These are phyloP conservation scores for Gloeopeniophorella convolvens DNA, from an alignment of 768 basidiomycete species.

Conservation along the genomic window DNA sequence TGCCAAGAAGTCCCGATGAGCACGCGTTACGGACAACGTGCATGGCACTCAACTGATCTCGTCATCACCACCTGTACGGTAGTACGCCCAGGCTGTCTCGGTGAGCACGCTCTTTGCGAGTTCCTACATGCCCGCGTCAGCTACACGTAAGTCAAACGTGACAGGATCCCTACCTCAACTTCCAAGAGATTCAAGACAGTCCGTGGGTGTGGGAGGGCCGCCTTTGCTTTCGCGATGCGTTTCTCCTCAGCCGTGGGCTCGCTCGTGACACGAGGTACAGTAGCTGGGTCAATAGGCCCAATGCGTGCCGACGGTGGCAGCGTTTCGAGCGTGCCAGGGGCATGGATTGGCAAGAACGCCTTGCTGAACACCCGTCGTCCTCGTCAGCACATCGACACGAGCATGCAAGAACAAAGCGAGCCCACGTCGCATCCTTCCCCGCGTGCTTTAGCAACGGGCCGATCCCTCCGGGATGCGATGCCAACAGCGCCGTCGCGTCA, in stretches of 20 bases:
- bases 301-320: constrained; percentile 25
- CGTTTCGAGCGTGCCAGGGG: constrained; percentile 18
- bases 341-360: constrained; percentile 20
- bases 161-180: constrained; percentile 23
- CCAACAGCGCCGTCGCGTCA: constrained; percentile 16
- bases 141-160: background rate
- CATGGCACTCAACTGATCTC: constrained; percentile 20
- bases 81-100: constrained; percentile 28
- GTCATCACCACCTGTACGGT: constrained; percentile 26
- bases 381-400: constrained; percentile 4
- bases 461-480: constrained; percentile 52
- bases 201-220: constrained; percentile 22
- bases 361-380: constrained; percentile 12
- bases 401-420: constrained; percentile 4
- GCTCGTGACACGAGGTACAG: constrained; percentile 18
- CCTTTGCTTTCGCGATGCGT: constrained; percentile 24
- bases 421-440: constrained; percentile 84
- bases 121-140: constrained; percentile 12
- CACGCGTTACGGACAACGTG: background rate
- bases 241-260: constrained; percentile 26
- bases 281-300: constrained; percentile 26
- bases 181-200: constrained; percentile 27
- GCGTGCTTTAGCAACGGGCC: constrained; percentile 85
- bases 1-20: constrained; percentile 1
- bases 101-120: constrained; percentile 25